A percentile compares a stretch with the other conserved stretches of the same genome.
phyloP scores from a whole-genome alignment of 441 rosid species.

The Adansonia rubrostipa region DNA sequence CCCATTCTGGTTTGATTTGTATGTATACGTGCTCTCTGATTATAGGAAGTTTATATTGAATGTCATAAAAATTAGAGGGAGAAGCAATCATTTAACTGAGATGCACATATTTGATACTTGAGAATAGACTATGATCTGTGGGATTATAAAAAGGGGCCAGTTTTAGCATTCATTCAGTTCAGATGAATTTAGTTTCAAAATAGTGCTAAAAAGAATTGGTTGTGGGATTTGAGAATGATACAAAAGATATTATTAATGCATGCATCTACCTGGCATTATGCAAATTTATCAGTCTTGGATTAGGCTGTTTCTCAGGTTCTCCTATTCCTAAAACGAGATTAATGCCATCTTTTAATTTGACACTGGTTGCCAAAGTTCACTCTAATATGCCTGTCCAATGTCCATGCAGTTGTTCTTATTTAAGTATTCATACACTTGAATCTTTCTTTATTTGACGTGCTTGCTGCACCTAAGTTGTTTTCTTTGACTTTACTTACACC shows the following conservation, averaged over 20 bases:
- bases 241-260: neutral
- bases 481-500: constrained; percentile 4
- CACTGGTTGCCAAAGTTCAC: neutral
- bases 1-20: neutral
- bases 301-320: neutral
- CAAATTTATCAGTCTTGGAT: constrained; percentile 3
- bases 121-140: neutral
- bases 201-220: neutral
- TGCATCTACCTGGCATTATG: neutral
- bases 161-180: constrained; percentile 8
- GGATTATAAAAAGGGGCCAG: neutral
- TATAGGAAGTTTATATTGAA: neutral
- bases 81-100: neutral
- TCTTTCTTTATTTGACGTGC: neutral
- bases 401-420: neutral
- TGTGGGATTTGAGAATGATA: constrained; percentile 16
- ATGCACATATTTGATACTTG: constrained; percentile 1
- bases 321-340: neutral
- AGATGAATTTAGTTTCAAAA: constrained; percentile 17
- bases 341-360: neutral
- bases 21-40: constrained; percentile 5
- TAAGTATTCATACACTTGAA: neutral
- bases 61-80: neutral
- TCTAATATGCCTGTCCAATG: neutral
- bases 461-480: constrained; percentile 19